Conservation (phyloP, 768 basidiomycete genomes). For the Trametes cinnabarina region DNA sequence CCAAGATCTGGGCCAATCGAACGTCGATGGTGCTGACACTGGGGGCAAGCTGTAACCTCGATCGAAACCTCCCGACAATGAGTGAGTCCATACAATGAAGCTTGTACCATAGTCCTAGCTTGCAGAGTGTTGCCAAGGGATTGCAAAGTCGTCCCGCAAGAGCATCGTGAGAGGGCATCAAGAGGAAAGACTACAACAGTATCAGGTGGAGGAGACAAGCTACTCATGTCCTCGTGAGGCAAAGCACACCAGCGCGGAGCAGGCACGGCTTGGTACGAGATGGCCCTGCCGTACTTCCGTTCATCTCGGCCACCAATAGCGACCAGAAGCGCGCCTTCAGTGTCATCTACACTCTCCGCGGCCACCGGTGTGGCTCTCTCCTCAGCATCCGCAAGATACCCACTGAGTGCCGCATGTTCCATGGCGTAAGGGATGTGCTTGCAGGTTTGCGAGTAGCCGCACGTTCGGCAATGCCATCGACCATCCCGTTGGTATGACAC, state of each 20-base stretch:
- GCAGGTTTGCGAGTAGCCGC: not conserved
- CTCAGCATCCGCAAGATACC: too few species aligned
- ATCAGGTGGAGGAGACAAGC: not conserved
- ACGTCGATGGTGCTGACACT: not conserved
- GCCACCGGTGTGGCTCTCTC: not conserved
- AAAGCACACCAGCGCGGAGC: slow-evolving; percentile 6
- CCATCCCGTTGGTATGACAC: slow-evolving; percentile 4
- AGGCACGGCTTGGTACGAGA: not conserved
- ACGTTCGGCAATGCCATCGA: slow-evolving; percentile 7
- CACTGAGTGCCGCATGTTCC: too few species aligned
- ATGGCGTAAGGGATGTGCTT: slow-evolving; percentile 2
- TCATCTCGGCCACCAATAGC: too few species aligned
- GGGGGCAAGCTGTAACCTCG: not conserved
- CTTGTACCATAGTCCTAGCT: not conserved
- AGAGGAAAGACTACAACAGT: not conserved
- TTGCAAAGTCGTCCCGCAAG: not conserved
- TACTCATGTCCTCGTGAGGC: not conserved
- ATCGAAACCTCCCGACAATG: not conserved
- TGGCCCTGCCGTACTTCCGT: too few species aligned
- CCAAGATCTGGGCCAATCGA: slow-evolving; percentile 18
- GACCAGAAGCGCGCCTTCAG: not conserved
- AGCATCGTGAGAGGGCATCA: slow-evolving; percentile 1
- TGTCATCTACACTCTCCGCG: not conserved
- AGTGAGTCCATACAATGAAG: not conserved
- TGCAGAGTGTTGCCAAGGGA: not conserved